A percentile compares a stretch with the other conserved stretches of the same genome.
Conservation (phyloP, 495 filamentous ascomycete species). For the Evansstolkia leycettana region DNA sequence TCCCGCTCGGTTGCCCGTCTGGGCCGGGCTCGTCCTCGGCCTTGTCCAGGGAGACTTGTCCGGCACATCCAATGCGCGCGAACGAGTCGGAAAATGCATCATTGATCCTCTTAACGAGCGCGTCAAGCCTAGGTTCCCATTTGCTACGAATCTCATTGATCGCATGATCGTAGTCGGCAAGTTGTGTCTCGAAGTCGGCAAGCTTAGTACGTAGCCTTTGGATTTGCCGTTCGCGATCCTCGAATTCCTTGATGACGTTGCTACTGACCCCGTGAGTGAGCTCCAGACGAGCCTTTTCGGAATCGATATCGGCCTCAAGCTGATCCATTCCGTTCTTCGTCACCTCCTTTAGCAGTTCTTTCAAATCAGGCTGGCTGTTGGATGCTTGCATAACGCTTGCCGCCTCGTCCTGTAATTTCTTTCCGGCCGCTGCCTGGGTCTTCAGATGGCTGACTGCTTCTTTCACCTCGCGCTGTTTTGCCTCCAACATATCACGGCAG, state of each 20-base stretch:
- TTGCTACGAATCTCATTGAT: constrained; percentile 44
- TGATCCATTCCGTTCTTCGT: constrained; percentile 43
- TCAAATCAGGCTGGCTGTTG: constrained; percentile 12
- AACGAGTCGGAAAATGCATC: constrained; percentile 85
- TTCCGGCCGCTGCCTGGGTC: constrained; percentile 18
- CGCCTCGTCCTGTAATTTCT: constrained; percentile 22
- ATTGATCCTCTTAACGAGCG: constrained; percentile 67
- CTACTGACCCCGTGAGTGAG: constrained; percentile 71
- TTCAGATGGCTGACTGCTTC: constrained; percentile 19
- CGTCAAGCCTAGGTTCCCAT: constrained; percentile 83
- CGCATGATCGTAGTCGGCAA: constrained; percentile 38
- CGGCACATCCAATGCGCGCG: constrained; percentile 87
- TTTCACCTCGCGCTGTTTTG: constrained; percentile 25
- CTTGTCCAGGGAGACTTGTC: constrained; percentile 62
- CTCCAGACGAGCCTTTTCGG: constrained; percentile 60
- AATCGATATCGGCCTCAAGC: constrained; percentile 61
- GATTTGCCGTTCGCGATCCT: constrained; percentile 53
- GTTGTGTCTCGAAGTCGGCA: constrained; percentile 24
- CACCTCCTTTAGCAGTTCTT: constrained; percentile 21
- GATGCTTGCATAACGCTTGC: constrained; percentile 11
- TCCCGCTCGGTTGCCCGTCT: constrained; percentile 43
- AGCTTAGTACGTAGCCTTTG: constrained; percentile 39
- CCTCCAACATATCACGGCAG: constrained; percentile 40
- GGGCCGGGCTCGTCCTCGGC: constrained; percentile 23
- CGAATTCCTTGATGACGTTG: constrained; percentile 64